A percentile compares a stretch with the other conserved stretches of the same genome.
These are phyloP conservation scores for Pharus latifolius DNA, from an alignment of 176 grass and related monocot species.

Conservation along the genomic window DNA sequence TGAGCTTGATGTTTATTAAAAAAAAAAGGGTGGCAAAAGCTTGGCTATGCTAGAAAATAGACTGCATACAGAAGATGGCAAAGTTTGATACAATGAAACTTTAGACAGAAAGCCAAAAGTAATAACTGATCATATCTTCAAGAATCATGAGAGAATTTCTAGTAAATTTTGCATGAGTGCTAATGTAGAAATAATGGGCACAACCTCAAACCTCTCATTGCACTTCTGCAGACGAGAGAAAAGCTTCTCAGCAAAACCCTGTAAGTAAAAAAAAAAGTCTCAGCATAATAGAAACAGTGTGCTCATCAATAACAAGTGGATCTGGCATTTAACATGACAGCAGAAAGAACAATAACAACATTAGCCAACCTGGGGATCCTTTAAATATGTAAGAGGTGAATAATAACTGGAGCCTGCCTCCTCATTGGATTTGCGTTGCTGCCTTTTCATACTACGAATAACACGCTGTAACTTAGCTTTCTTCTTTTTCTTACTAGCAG, in stretches of 20 bases:
- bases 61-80: background rate
- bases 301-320: background rate
- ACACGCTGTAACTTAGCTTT: conserved; percentile 87
- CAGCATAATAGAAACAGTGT: background rate
- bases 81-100: background rate
- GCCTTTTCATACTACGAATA: conserved; percentile 91
- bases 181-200: background rate
- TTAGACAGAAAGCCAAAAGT: background rate
- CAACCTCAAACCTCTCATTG: conserved; percentile 95
- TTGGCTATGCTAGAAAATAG: background rate
- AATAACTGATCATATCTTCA: background rate
- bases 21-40: background rate
- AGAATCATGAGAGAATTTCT: background rate
- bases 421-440: conserved; percentile 58
- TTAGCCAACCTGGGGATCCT: conserved; percentile 72
- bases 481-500: conserved; percentile 98
- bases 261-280: background rate
- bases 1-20: background rate
- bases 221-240: conserved; percentile 84
- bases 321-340: background rate
- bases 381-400: conserved; percentile 77
- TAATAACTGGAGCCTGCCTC: conserved; percentile 63
- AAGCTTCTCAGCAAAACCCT: conserved; percentile 92
- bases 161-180: background rate
- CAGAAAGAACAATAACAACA: background rate